These are phyloP conservation scores for Globisporangium paddicum DNA, from an alignment of 352 stramenopile genomes.

Conservation along the genomic window DNA sequence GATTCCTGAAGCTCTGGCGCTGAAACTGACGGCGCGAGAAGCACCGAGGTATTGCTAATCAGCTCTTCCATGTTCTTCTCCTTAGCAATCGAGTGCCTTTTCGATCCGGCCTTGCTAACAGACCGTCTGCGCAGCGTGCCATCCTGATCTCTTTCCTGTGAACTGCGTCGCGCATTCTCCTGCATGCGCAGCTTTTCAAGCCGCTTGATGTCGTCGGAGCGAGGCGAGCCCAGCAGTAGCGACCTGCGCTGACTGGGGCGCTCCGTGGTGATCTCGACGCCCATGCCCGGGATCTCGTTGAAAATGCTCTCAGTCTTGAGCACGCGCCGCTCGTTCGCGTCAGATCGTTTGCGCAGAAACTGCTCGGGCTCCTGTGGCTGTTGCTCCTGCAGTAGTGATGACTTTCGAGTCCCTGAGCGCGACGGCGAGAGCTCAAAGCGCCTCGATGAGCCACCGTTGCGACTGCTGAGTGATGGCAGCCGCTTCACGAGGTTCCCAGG, in stretches of 20 bases:
- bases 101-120: not conserved
- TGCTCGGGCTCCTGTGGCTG: constrained; percentile 37
- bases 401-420: not conserved
- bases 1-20: constrained; percentile 3
- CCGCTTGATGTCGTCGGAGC: not conserved
- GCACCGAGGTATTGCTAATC: not conserved
- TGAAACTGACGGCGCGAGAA: not conserved
- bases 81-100: not conserved
- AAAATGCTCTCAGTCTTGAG: constrained; percentile 35
- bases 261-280: constrained; percentile 53
- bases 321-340: constrained; percentile 26
- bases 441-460: not conserved
- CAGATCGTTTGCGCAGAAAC: constrained; percentile 42
- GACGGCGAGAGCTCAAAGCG: not conserved
- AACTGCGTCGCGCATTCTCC: constrained; percentile 15
- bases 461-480: not conserved
- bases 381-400: constrained; percentile 4
- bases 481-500: constrained; percentile 2
- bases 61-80: not conserved
- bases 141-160: constrained; percentile 14
- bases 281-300: constrained; percentile 38
- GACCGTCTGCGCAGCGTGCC: constrained; percentile 12
- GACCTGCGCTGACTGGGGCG: constrained; percentile 16
- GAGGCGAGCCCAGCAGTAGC: constrained; percentile 1
- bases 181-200: constrained; percentile 17